A percentile compares a stretch with the other conserved stretches of the same genome.
Evolutionary conservation across 2,329 filamentous ascomycete species (phyloP).

Genomic region (Colletotrichum shisoi): DNA sequence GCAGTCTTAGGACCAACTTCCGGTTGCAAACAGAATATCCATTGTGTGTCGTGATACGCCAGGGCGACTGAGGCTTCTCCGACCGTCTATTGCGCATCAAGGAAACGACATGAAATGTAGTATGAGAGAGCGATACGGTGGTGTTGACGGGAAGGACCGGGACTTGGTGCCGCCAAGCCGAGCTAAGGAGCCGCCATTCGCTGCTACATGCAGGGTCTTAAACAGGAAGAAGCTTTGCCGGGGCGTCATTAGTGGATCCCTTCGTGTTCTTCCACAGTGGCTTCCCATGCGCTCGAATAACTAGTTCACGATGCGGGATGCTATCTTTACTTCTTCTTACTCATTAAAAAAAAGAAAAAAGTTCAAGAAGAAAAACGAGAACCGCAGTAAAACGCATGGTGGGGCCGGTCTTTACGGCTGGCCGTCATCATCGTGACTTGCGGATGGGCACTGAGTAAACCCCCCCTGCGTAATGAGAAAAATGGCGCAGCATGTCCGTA

Average conservation of each 20-base stretch:
- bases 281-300: background rate
- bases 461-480: background rate
- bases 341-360: too few relatives aligned
- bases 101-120: background rate
- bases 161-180: constrained; percentile 8
- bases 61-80: background rate
- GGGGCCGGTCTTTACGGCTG: too few relatives aligned
- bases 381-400: too few relatives aligned
- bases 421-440: background rate
- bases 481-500: background rate
- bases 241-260: constrained; percentile 3
- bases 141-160: background rate
- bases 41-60: background rate
- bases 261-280: background rate
- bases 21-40: background rate
- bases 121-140: background rate
- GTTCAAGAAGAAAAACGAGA: too few relatives aligned
- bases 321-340: background rate
- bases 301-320: background rate
- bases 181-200: constrained; percentile 8
- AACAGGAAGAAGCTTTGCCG: constrained; percentile 17
- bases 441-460: constrained; percentile 2
- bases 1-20: background rate
- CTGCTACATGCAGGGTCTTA: constrained; percentile 7
- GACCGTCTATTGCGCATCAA: too few relatives aligned